phyloP scores from a whole-genome alignment of 441 rosid genomes.

The Rhodomyrtus psidioides region DNA sequence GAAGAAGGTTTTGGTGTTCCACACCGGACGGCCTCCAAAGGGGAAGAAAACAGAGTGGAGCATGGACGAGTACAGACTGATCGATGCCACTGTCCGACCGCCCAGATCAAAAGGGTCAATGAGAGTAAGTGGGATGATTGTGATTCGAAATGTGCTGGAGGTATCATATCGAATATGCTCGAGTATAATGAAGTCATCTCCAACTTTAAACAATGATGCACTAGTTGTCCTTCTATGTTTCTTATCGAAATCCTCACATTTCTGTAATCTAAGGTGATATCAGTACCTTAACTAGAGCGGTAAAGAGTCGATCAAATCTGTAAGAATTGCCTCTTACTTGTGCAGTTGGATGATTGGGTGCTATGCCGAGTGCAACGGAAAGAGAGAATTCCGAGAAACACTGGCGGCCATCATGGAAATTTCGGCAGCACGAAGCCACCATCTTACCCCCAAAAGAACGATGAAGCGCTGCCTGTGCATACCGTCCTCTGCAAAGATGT shows the following conservation, averaged over 20 bases:
- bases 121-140: background rate
- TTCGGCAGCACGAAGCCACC: background rate
- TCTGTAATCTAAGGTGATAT: background rate
- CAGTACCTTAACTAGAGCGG: background rate
- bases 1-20: constrained; percentile 1
- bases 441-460: background rate
- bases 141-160: background rate
- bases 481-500: background rate
- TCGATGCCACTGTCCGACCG: background rate
- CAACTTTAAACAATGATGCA: background rate
- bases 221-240: background rate
- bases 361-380: background rate
- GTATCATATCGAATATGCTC: background rate
- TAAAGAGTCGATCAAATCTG: background rate
- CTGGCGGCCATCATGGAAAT: background rate
- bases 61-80: background rate
- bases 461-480: background rate
- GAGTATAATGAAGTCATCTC: background rate
- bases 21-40: background rate
- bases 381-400: background rate
- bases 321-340: background rate
- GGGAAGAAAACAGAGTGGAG: background rate
- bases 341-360: constrained; percentile 1
- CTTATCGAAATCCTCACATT: background rate
- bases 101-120: background rate